Conservation (phyloP, 306 rosid genomes). For the Prunus dulcis region DNA sequence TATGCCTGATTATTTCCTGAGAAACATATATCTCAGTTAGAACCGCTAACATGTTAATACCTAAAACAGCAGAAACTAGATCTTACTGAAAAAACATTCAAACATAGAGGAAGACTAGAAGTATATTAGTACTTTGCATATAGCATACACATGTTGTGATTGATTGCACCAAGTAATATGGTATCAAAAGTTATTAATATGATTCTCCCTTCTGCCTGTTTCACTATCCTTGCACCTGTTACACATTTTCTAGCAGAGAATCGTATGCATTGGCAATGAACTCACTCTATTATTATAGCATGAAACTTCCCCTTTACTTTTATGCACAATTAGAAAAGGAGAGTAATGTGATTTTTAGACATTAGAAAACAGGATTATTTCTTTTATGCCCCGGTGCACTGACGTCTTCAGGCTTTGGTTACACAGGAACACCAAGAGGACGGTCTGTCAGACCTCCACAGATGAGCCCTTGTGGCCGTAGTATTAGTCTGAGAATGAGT, state of each 20-base stretch:
- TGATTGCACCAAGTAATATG: too few species aligned
- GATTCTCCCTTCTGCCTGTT: too few species aligned
- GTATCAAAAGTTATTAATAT: too few species aligned
- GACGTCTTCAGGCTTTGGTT: conserved; percentile 18
- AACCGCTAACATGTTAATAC: neutral
- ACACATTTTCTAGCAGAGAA: neutral
- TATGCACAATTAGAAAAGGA: too few species aligned
- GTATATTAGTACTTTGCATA: too few species aligned
- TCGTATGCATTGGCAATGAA: neutral
- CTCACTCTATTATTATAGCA: neutral
- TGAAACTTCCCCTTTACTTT: too few species aligned
- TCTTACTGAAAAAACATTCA: too few species aligned
- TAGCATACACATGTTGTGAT: too few species aligned
- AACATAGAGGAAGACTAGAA: too few species aligned
- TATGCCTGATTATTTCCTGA: neutral
- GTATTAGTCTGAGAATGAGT: conserved; percentile 27
- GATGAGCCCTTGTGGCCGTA: conserved; percentile 35
- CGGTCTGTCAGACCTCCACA: conserved; percentile 72
- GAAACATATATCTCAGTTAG: neutral
- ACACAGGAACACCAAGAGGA: conserved; percentile 57
- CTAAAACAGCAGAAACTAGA: neutral
- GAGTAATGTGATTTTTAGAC: neutral
- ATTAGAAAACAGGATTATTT: neutral
- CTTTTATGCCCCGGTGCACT: neutral
- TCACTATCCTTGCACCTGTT: neutral